Evolutionary conservation across 768 basidiomycete genomes (phyloP).

Genomic region (Candolleomyces efflorescens): DNA sequence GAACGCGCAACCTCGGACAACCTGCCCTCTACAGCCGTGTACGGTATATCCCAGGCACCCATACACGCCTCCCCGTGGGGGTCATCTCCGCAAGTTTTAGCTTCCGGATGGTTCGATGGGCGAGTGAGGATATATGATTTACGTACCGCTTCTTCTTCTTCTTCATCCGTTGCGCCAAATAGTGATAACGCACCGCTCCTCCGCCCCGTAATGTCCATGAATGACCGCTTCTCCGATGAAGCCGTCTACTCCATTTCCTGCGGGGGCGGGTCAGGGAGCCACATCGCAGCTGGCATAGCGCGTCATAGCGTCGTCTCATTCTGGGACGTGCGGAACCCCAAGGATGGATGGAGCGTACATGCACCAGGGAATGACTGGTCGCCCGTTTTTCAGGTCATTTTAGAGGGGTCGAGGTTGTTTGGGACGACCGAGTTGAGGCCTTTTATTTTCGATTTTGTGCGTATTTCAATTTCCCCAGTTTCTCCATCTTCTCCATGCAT

Average conservation of each 20-base stretch:
- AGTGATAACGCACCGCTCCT: slow-evolving; percentile 29
- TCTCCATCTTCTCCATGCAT: neutral
- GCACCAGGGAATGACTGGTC: slow-evolving; percentile 76
- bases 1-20: slow-evolving; percentile 20
- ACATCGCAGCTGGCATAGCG: slow-evolving; percentile 74
- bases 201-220: slow-evolving; percentile 54
- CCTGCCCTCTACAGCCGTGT: slow-evolving; percentile 53
- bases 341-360: slow-evolving; percentile 70
- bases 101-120: slow-evolving; percentile 85
- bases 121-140: slow-evolving; percentile 71
- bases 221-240: slow-evolving; percentile 66
- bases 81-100: slow-evolving; percentile 61
- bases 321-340: slow-evolving; percentile 71
- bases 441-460: slow-evolving; percentile 74
- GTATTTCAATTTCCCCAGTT: slow-evolving; percentile 14
- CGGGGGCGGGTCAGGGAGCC: slow-evolving; percentile 63
- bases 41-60: slow-evolving; percentile 62
- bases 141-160: slow-evolving; percentile 38
- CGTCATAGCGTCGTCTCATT: slow-evolving; percentile 75
- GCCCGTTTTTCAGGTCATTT: slow-evolving; percentile 68
- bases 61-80: slow-evolving; percentile 59
- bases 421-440: slow-evolving; percentile 74
- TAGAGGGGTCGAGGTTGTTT: slow-evolving; percentile 77
- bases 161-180: neutral
- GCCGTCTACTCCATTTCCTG: slow-evolving; percentile 73